These are phyloP conservation scores for Microbotryum saponariae DNA, from an alignment of 1,284 basidiomycete genomes.

Conservation along the genomic window DNA sequence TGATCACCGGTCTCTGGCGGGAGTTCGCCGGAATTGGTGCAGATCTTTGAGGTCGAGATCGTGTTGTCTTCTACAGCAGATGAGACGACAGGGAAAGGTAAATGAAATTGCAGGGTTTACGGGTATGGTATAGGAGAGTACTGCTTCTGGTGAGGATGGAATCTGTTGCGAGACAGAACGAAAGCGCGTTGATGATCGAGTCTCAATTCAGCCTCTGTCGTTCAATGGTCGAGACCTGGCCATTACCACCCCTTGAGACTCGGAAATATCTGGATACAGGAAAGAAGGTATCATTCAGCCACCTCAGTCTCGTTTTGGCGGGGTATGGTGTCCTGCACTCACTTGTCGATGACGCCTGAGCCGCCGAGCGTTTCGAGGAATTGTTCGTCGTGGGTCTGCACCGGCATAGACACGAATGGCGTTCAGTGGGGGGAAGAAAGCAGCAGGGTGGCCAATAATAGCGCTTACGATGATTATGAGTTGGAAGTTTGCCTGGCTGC, in stretches of 20 bases:
- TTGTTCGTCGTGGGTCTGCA: conserved; percentile 68
- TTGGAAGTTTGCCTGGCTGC: conserved; percentile 86
- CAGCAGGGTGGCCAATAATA: not conserved
- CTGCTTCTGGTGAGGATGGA: too few relatives aligned
- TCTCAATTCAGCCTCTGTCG: conserved; percentile 16
- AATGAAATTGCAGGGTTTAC: too few relatives aligned
- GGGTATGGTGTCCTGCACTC: conserved; percentile 38
- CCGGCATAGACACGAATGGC: not conserved
- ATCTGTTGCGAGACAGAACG: too few relatives aligned
- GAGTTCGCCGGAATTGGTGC: too few relatives aligned
- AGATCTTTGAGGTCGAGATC: too few relatives aligned
- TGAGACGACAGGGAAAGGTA: too few relatives aligned
- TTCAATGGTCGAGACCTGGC: conserved; percentile 29
- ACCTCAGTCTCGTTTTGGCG: not conserved
- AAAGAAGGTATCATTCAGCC: not conserved
- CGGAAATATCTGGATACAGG: conserved; percentile 50
- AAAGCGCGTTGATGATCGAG: too few relatives aligned
- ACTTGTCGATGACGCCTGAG: conserved; percentile 80
- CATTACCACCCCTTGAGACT: conserved; percentile 27
- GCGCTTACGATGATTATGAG: conserved; percentile 69
- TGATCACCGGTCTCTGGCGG: too few relatives aligned
- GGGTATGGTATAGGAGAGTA: too few relatives aligned
- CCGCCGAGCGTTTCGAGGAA: conserved; percentile 76
- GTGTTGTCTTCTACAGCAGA: too few relatives aligned
- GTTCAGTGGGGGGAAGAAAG: not conserved